A percentile compares a stretch with the other conserved stretches of the same genome.
phyloP scores from a whole-genome alignment of 768 basidiomycete genomes.

The Dentipellis sp. region DNA sequence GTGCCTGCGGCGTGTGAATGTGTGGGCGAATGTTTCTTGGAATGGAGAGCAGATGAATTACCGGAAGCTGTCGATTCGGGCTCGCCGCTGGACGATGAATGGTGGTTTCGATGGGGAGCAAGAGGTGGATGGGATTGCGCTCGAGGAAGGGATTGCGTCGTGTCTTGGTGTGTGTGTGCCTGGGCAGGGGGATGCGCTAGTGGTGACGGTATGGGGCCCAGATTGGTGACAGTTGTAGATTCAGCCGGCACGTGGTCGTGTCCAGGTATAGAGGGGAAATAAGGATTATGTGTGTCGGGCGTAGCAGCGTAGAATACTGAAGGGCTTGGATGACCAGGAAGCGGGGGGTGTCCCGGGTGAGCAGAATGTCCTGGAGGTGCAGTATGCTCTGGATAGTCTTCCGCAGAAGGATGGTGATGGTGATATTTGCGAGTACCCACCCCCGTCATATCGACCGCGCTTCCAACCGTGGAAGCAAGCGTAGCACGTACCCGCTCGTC shows the following conservation, averaged over 20 bases:
- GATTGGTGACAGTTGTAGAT: too few species aligned
- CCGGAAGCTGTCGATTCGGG: neutral
- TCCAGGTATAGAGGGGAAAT: slow-evolving; percentile 1
- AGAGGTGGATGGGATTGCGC: neutral
- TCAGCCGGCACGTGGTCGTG: neutral
- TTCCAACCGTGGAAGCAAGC: slow-evolving; percentile 42
- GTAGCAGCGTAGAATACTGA: slow-evolving; percentile 1
- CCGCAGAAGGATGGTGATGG: slow-evolving; percentile 14
- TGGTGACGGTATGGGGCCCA: neutral
- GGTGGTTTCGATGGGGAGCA: too few species aligned
- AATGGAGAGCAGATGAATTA: slow-evolving; percentile 6
- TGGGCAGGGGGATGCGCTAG: neutral
- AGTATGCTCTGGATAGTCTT: neutral
- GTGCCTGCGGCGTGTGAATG: slow-evolving; percentile 17
- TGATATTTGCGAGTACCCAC: slow-evolving; percentile 33
- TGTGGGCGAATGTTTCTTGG: slow-evolving; percentile 14
- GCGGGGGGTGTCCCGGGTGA: slow-evolving; percentile 8
- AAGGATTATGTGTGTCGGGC: slow-evolving; percentile 1
- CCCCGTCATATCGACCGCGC: slow-evolving; percentile 55
- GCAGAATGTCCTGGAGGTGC: neutral
- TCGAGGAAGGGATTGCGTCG: neutral
- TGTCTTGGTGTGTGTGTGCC: neutral
- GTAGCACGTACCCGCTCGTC: slow-evolving; percentile 24
- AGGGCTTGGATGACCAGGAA: slow-evolving; percentile 9
- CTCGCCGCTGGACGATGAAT: neutral